Evolutionary conservation across 2,329 filamentous ascomycete genomes (phyloP).

Genomic region (Penicillium hordei): DNA sequence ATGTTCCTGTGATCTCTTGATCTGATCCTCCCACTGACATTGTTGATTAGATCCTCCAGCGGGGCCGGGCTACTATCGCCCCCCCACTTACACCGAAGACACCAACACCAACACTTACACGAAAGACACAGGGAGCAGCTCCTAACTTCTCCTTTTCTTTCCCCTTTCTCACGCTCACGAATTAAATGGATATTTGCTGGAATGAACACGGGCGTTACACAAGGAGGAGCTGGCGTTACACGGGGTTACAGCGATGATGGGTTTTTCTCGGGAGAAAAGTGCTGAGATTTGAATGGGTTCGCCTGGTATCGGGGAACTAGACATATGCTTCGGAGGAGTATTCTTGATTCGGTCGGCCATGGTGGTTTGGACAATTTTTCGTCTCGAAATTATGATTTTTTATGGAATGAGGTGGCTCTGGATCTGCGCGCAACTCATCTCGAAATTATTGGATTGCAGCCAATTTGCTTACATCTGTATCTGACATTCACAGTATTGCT

Average conservation of each 20-base stretch:
- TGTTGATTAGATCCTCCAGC: constrained; percentile 12
- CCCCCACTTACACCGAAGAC: constrained; percentile 8
- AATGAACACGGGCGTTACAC: background rate
- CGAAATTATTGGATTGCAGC: background rate
- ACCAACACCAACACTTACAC: background rate
- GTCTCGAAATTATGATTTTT: background rate
- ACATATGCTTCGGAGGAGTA: background rate
- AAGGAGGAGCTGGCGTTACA: background rate
- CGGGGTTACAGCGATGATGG: background rate
- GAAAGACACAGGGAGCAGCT: constrained; percentile 5
- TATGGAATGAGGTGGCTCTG: background rate
- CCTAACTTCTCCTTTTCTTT: background rate
- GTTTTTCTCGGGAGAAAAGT: background rate
- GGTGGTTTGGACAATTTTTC: background rate
- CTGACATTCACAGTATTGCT: background rate
- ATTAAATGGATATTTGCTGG: background rate
- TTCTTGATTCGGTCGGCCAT: constrained; percentile 2
- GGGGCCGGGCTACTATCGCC: constrained; percentile 11
- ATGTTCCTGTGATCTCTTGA: constrained; percentile 2
- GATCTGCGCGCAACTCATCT: background rate
- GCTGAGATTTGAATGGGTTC: background rate
- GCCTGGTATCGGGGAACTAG: background rate
- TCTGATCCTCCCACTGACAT: constrained; percentile 8
- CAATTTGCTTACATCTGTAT: background rate
- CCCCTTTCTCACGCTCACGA: background rate